These are phyloP conservation scores for Striga asiatica DNA, from an alignment of 257 asterid genomes.

Conservation along the genomic window DNA sequence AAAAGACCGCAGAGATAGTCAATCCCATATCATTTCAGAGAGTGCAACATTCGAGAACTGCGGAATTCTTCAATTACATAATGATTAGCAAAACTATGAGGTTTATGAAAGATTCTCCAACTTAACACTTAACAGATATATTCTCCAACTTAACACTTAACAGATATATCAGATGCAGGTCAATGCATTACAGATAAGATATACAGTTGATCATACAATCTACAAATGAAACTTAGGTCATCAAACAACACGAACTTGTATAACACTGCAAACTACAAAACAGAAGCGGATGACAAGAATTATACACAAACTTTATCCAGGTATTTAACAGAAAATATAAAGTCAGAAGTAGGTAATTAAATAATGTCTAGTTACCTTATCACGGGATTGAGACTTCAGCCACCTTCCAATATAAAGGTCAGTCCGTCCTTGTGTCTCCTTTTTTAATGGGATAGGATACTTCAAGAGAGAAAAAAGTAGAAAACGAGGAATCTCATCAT, in stretches of 20 bases:
- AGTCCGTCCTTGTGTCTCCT: constrained; percentile 76
- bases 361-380: constrained; percentile 43
- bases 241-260: background rate
- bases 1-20: background rate
- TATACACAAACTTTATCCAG: background rate
- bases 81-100: background rate
- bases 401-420: constrained; percentile 68
- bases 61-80: constrained; percentile 1
- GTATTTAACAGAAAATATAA: background rate
- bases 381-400: constrained; percentile 79
- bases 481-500: constrained; percentile 3
- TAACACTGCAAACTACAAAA: background rate
- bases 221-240: background rate
- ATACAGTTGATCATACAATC: background rate
- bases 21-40: background rate
- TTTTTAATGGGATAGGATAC: constrained; percentile 65
- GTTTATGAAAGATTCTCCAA: background rate
- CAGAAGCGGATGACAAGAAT: constrained; percentile 8
- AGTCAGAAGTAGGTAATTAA: background rate
- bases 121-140: constrained; percentile 2
- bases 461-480: constrained; percentile 2
- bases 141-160: constrained; percentile 5
- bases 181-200: background rate
- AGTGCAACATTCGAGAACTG: background rate
- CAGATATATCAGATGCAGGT: constrained; percentile 5